phyloP scores from a whole-genome alignment of 2,329 filamentous ascomycete genomes.

The Orbilia ellipsospora region DNA sequence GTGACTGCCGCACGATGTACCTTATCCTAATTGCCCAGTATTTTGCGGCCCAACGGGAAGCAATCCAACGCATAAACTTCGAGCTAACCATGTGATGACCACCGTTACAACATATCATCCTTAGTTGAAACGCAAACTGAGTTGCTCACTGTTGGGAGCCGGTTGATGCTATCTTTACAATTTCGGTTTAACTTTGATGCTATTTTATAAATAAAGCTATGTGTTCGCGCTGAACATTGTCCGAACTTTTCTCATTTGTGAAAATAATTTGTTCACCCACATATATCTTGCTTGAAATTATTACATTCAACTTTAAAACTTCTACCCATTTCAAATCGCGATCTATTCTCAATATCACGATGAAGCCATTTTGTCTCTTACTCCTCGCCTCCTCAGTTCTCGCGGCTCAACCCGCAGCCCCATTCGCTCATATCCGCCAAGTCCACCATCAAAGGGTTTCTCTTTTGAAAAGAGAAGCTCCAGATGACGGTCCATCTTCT shows the following conservation, averaged over 20 bases:
- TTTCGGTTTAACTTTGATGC: background rate
- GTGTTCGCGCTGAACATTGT: background rate
- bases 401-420: background rate
- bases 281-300: background rate
- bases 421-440: constrained; percentile 16
- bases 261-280: background rate
- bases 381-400: constrained; percentile 14
- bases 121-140: background rate
- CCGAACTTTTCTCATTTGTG: no score
- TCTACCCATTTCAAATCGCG: background rate
- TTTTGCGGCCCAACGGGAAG: no score
- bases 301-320: background rate
- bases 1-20: no score
- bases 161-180: background rate
- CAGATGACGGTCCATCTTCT: no score
- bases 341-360: background rate
- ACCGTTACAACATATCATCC: background rate
- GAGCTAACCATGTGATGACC: no score
- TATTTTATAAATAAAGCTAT: background rate
- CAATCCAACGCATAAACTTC: no score
- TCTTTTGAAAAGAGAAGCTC: constrained; percentile 5
- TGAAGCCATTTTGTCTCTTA: background rate
- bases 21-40: no score
- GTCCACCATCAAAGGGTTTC: constrained; percentile 22
- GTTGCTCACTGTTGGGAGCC: background rate